A percentile compares a stretch with the other conserved stretches of the same genome.
These are phyloP conservation scores for Xylaria arbuscula DNA, from an alignment of 2,329 filamentous ascomycete genomes.

Conservation along the genomic window DNA sequence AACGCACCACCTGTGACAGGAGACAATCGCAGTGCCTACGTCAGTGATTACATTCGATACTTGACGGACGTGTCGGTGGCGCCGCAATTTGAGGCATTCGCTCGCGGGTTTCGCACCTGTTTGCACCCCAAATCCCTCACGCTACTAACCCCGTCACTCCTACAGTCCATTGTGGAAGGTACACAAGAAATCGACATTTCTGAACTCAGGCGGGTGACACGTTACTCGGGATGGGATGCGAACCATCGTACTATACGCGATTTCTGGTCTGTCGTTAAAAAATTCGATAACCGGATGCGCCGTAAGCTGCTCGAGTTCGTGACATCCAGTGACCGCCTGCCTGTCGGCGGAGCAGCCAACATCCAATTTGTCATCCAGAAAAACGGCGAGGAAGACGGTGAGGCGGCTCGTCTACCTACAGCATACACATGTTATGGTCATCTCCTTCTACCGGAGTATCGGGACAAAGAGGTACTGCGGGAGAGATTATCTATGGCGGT, in stretches of 20 bases:
- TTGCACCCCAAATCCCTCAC: slow-evolving; percentile 76
- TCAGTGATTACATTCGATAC: slow-evolving; percentile 86
- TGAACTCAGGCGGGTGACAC: slow-evolving; percentile 75
- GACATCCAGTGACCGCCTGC: slow-evolving; percentile 89
- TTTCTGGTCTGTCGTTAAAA: slow-evolving; percentile 85
- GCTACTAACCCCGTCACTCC: slow-evolving; percentile 75
- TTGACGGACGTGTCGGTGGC: slow-evolving; percentile 81
- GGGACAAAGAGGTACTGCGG: slow-evolving; percentile 73
- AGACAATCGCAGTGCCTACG: slow-evolving; percentile 80
- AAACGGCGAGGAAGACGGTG: slow-evolving; percentile 72
- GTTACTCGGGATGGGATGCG: slow-evolving; percentile 84
- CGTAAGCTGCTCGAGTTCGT: slow-evolving; percentile 89
- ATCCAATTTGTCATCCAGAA: slow-evolving; percentile 86
- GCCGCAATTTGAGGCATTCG: slow-evolving; percentile 83
- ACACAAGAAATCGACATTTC: slow-evolving; percentile 81
- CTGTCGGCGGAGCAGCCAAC: slow-evolving; percentile 84
- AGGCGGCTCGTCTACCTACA: slow-evolving; percentile 75
- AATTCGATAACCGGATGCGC: slow-evolving; percentile 75
- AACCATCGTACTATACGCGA: slow-evolving; percentile 75
- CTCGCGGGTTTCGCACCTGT: slow-evolving; percentile 81
- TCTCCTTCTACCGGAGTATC: slow-evolving; percentile 85
- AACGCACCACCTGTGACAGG: slow-evolving; percentile 82
- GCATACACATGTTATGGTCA: slow-evolving; percentile 95
- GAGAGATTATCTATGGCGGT: slow-evolving; percentile 86
- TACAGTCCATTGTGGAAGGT: slow-evolving; percentile 87